These are phyloP conservation scores for Coemansia sp. DNA, from an alignment of 192 early-diverging fungal species.

Conservation along the genomic window DNA sequence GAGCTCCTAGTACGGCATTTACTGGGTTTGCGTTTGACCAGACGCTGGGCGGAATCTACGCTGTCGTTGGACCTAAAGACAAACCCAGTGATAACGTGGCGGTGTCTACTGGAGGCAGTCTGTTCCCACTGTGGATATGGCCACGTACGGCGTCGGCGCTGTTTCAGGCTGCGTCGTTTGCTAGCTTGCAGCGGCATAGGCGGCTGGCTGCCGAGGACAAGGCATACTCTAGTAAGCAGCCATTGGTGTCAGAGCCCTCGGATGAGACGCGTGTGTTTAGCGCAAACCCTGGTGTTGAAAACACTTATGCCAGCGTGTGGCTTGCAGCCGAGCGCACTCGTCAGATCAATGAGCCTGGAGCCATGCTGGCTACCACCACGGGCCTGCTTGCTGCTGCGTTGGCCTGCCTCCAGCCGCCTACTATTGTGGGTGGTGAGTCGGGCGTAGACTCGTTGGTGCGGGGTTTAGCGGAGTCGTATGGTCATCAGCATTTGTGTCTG, in stretches of 20 bases:
- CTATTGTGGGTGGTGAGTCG: neutral
- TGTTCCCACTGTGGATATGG: slow-evolving; percentile 44
- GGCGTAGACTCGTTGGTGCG: neutral
- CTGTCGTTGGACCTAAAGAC: neutral
- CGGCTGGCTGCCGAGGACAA: slow-evolving; percentile 9
- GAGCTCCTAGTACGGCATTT: slow-evolving; percentile 20
- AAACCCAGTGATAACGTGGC: neutral
- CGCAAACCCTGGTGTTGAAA: slow-evolving; percentile 42
- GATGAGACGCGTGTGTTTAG: slow-evolving; percentile 19
- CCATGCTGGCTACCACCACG: neutral
- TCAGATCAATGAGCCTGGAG: neutral
- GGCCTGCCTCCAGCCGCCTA: slow-evolving; percentile 3
- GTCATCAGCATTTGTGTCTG: slow-evolving; percentile 3
- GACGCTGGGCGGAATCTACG: slow-evolving; percentile 8
- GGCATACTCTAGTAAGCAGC: slow-evolving; percentile 8
- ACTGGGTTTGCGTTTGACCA: slow-evolving; percentile 41
- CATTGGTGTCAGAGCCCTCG: neutral
- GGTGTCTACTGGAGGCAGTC: neutral
- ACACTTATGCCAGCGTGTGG: slow-evolving; percentile 37
- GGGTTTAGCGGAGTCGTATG: neutral
- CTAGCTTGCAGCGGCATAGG: slow-evolving; percentile 19
- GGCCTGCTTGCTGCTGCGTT: slow-evolving; percentile 21
- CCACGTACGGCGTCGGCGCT: slow-evolving; percentile 25
- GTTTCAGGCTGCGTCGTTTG: slow-evolving; percentile 27
- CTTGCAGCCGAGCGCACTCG: slow-evolving; percentile 20